Conservation (phyloP, 2,329 filamentous ascomycete genomes). For the Biscogniauxia mediterranea region DNA sequence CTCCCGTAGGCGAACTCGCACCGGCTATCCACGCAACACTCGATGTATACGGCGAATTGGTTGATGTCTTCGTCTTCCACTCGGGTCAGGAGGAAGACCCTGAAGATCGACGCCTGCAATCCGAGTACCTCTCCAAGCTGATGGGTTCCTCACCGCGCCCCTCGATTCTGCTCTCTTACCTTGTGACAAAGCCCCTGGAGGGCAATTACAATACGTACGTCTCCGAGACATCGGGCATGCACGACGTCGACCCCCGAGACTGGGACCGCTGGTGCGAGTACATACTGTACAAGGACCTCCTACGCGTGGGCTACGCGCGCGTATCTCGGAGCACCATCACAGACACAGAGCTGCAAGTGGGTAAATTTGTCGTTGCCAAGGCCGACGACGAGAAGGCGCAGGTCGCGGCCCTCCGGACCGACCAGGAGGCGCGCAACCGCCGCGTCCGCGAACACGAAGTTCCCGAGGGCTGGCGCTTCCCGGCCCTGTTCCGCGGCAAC, state of each 20-base stretch:
- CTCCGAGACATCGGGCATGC: slow-evolving; percentile 82
- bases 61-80: slow-evolving; percentile 98
- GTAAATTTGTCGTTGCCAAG: slow-evolving; percentile 85
- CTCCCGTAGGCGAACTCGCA: slow-evolving; percentile 89
- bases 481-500: slow-evolving; percentile 75
- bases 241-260: slow-evolving; percentile 87
- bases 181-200: slow-evolving; percentile 84
- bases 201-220: slow-evolving; percentile 98
- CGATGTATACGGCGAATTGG: slow-evolving; percentile 82
- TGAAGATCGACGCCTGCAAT: slow-evolving; percentile 85
- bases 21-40: slow-evolving; percentile 97
- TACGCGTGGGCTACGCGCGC: slow-evolving; percentile 83
- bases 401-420: slow-evolving; percentile 38
- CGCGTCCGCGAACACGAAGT: slow-evolving; percentile 70
- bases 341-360: slow-evolving; percentile 94
- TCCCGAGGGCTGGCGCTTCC: slow-evolving; percentile 77
- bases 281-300: slow-evolving; percentile 88
- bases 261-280: slow-evolving; percentile 99
- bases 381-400: slow-evolving; percentile 54
- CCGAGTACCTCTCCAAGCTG: slow-evolving; percentile 78
- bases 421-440: slow-evolving; percentile 53
- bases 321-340: slow-evolving; percentile 90
- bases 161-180: slow-evolving; percentile 82
- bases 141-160: slow-evolving; percentile 84
- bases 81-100: slow-evolving; percentile 96